These are phyloP conservation scores for Knufia petricola DNA, from an alignment of 2,329 filamentous ascomycete genomes.

Conservation along the genomic window DNA sequence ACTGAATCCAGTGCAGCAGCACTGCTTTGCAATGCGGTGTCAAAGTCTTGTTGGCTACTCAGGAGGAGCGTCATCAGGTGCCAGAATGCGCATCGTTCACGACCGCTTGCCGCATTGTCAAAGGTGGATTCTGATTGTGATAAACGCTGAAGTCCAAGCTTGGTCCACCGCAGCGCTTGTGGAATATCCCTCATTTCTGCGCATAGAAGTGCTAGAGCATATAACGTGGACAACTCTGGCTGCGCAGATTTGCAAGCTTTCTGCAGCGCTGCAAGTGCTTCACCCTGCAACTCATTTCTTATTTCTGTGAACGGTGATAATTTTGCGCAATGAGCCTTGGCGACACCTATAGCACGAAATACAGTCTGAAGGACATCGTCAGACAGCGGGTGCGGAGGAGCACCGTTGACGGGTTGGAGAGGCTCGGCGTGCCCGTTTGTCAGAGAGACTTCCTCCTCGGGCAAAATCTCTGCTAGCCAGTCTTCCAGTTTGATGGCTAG, in stretches of 20 bases:
- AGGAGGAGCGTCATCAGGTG: slow-evolving; percentile 79
- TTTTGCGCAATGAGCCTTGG: slow-evolving; percentile 78
- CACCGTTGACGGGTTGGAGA: background rate
- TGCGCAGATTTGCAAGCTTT: slow-evolving; percentile 60
- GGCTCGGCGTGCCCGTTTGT: slow-evolving; percentile 13
- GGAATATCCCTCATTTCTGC: slow-evolving; percentile 76
- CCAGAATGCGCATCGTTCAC: slow-evolving; percentile 70
- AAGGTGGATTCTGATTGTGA: slow-evolving; percentile 4
- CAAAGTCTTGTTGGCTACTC: slow-evolving; percentile 76
- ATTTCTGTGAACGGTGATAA: slow-evolving; percentile 65
- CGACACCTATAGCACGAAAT: slow-evolving; percentile 66
- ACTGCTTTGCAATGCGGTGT: slow-evolving; percentile 69
- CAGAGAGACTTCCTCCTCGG: slow-evolving; percentile 20
- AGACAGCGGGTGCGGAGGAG: slow-evolving; percentile 2
- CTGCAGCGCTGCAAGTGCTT: slow-evolving; percentile 66
- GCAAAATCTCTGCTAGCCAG: slow-evolving; percentile 56
- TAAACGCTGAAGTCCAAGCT: slow-evolving; percentile 50
- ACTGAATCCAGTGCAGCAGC: slow-evolving; percentile 79
- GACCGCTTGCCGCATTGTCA: slow-evolving; percentile 24
- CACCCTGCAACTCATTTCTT: slow-evolving; percentile 63
- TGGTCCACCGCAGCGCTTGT: slow-evolving; percentile 71
- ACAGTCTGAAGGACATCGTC: slow-evolving; percentile 18
- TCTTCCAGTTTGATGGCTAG: slow-evolving; percentile 63
- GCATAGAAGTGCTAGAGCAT: slow-evolving; percentile 71
- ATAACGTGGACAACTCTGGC: slow-evolving; percentile 62